Evolutionary conservation across 2,329 filamentous ascomycete genomes (phyloP).

Genomic region (Colletotrichum destructivum): DNA sequence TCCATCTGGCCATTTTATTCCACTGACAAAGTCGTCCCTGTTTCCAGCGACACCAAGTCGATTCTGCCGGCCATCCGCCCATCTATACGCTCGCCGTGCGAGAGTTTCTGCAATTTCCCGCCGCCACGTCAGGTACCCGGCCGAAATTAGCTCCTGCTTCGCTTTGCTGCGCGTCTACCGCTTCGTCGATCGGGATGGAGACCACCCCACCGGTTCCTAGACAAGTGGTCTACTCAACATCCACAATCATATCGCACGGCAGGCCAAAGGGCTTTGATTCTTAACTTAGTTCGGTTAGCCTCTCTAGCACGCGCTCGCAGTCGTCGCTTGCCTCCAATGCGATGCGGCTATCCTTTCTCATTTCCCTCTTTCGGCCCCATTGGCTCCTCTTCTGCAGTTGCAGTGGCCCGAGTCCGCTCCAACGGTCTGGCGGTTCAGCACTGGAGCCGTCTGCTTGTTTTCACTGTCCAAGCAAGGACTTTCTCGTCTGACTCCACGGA

Average conservation of each 20-base stretch:
- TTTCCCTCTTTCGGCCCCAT: slow-evolving; percentile 28
- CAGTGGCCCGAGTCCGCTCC: slow-evolving; percentile 21
- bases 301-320: slow-evolving; percentile 27
- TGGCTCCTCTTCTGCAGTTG: slow-evolving; percentile 30
- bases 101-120: not conserved
- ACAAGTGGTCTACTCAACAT: slow-evolving; percentile 10
- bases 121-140: not conserved
- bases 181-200: slow-evolving; percentile 4
- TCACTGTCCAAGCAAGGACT: not conserved
- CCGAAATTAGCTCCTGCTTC: not conserved
- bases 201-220: not conserved
- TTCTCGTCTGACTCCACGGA: slow-evolving; percentile 15
- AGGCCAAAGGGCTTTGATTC: not conserved
- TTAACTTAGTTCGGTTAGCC: not conserved
- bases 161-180: not conserved
- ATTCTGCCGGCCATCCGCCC: not conserved
- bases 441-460: not conserved
- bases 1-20: slow-evolving; percentile 8
- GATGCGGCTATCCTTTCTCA: slow-evolving; percentile 37
- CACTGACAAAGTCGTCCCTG: not conserved
- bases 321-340: slow-evolving; percentile 21
- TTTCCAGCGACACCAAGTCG: not conserved
- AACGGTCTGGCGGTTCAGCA: slow-evolving; percentile 20
- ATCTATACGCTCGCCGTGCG: not conserved
- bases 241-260: slow-evolving; percentile 3